Conservation (phyloP, 306 rosid genomes). For the Cucurbita argyrosperma region DNA sequence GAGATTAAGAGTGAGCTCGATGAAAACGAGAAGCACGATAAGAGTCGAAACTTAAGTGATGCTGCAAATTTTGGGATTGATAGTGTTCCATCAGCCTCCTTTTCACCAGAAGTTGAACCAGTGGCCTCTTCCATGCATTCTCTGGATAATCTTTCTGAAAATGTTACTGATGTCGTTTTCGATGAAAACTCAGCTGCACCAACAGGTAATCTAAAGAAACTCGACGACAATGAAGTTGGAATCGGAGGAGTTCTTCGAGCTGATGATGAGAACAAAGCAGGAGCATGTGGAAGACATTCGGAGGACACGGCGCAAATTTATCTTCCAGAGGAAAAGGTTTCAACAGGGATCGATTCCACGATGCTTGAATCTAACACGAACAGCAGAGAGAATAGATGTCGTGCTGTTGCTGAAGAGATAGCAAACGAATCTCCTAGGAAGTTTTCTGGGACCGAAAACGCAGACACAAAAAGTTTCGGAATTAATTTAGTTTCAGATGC, state of each 20-base stretch:
- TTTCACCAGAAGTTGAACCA: slow-evolving; percentile 23
- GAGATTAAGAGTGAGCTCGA: not conserved
- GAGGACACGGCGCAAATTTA: not conserved
- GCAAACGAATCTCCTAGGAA: slow-evolving; percentile 4
- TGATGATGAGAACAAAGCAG: slow-evolving; percentile 11
- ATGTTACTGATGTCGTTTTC: slow-evolving; percentile 4
- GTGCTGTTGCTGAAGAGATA: slow-evolving; percentile 19
- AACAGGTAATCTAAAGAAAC: slow-evolving; percentile 13
- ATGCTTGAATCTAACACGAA: not conserved
- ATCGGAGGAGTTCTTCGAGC: slow-evolving; percentile 8
- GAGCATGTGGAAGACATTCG: slow-evolving; percentile 10
- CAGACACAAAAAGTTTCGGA: slow-evolving; percentile 4
- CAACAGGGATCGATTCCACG: not conserved
- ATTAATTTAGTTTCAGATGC: not conserved
- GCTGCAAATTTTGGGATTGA: slow-evolving; percentile 18
- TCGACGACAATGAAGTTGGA: slow-evolving; percentile 6
- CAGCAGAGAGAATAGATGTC: not conserved
- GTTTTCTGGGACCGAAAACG: slow-evolving; percentile 18
- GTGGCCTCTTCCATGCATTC: slow-evolving; percentile 8
- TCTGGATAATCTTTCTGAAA: slow-evolving; percentile 10
- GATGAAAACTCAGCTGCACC: slow-evolving; percentile 14
- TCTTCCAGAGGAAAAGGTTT: slow-evolving; percentile 9
- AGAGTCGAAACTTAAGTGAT: slow-evolving; percentile 5
- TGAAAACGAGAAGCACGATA: not conserved
- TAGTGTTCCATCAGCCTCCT: slow-evolving; percentile 1